A percentile compares a stretch with the other conserved stretches of the same genome.
Conservation (phyloP, 257 asterid genomes). For the Striga asiatica region DNA sequence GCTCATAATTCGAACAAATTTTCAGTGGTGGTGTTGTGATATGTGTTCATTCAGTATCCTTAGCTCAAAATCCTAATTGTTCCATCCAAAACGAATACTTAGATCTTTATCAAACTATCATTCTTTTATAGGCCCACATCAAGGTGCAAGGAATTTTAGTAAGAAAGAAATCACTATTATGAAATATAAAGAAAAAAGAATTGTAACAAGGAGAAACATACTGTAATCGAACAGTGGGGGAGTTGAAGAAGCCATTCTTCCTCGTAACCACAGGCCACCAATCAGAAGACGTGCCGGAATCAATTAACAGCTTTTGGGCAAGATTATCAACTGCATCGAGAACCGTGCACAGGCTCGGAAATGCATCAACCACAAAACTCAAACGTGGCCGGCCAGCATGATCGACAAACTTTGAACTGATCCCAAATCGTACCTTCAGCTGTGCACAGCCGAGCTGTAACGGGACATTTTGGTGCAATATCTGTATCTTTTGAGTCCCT, state of each 20-base stretch:
- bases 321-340: conserved; percentile 49
- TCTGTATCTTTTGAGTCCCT: conserved; percentile 53
- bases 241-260: conserved; percentile 55
- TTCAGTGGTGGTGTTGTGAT: no score
- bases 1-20: no score
- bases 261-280: conserved; percentile 75
- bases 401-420: conserved; percentile 49
- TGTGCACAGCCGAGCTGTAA: conserved; percentile 44
- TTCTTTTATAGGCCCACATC: no score
- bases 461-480: conserved; percentile 34
- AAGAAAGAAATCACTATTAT: no score
- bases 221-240: conserved; percentile 75
- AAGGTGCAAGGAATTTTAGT: no score
- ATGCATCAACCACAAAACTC: conserved; percentile 63
- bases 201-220: conserved; percentile 29
- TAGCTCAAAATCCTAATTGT: no score
- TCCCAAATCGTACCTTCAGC: conserved; percentile 77
- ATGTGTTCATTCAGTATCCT: no score
- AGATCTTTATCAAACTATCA: no score
- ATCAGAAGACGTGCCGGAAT: conserved; percentile 65
- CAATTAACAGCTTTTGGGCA: conserved; percentile 44
- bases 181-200: neutral
- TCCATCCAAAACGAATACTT: no score
- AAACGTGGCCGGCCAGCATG: conserved; percentile 64
- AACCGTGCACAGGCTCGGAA: conserved; percentile 41